Conservation (phyloP, 108 stramenopile genomes). For the Skeletonema grethae region DNA sequence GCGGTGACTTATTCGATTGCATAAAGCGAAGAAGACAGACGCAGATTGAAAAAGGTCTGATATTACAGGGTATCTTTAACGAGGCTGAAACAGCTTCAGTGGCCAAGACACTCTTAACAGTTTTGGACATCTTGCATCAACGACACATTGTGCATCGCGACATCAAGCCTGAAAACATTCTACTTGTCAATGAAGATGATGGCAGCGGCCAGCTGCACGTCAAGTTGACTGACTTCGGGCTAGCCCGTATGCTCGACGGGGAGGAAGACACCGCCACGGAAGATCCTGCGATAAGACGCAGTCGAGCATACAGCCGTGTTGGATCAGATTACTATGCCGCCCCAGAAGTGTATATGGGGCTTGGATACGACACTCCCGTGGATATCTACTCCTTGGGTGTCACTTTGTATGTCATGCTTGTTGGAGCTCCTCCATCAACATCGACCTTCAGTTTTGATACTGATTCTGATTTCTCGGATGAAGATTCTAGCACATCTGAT, state of each 20-base stretch:
- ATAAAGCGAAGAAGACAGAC: slow-evolving; percentile 67
- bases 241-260: slow-evolving; percentile 59
- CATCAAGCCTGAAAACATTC: slow-evolving; percentile 90
- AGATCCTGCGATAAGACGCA: slow-evolving; percentile 26
- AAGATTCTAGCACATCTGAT: slow-evolving; percentile 32
- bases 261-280: slow-evolving; percentile 12
- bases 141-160: slow-evolving; percentile 79
- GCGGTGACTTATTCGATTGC: slow-evolving; percentile 87
- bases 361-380: slow-evolving; percentile 75
- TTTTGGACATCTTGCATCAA: slow-evolving; percentile 64
- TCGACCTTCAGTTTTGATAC: slow-evolving; percentile 28
- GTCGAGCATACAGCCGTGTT: slow-evolving; percentile 55
- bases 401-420: slow-evolving; percentile 95
- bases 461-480: slow-evolving; percentile 27
- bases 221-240: slow-evolving; percentile 89
- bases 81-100: slow-evolving; percentile 77
- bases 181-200: slow-evolving; percentile 51
- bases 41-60: slow-evolving; percentile 33
- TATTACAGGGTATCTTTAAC: slow-evolving; percentile 40
- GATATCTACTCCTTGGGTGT: slow-evolving; percentile 97
- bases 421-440: slow-evolving; percentile 89
- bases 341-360: slow-evolving; percentile 71
- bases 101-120: slow-evolving; percentile 68
- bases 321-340: slow-evolving; percentile 76
- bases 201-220: slow-evolving; percentile 57